These are phyloP conservation scores for Cynara cardunculus DNA, from an alignment of 129 eudicot genomes.

Conservation along the genomic window DNA sequence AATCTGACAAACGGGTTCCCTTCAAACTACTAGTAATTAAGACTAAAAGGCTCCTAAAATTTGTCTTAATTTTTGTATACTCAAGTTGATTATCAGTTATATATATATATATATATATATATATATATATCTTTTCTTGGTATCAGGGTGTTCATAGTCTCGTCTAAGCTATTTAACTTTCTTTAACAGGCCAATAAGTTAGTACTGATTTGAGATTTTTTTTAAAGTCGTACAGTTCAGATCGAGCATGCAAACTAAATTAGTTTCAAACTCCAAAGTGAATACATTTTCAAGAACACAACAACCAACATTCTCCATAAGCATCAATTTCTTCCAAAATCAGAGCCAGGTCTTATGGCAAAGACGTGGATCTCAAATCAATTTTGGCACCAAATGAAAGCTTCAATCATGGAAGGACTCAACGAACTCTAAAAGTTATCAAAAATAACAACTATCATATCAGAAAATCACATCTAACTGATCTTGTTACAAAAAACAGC, in stretches of 20 bases:
- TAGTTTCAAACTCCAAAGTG: background rate
- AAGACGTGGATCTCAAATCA: too few species aligned
- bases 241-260: background rate
- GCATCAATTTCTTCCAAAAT: too few species aligned
- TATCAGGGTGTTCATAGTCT: background rate
- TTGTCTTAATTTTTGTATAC: background rate
- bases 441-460: too few species aligned
- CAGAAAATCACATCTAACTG: too few species aligned
- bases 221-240: background rate
- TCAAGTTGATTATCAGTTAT: background rate
- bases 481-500: too few species aligned
- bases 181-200: background rate
- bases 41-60: too few species aligned
- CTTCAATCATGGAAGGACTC: too few species aligned
- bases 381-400: too few species aligned
- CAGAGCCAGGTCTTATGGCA: too few species aligned
- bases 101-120: background rate
- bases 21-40: too few species aligned
- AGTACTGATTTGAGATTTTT: background rate
- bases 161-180: background rate
- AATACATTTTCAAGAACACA: background rate
- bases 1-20: too few species aligned
- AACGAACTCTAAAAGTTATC: too few species aligned
- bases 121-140: background rate
- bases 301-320: background rate